Evolutionary conservation across 1,139 yeast genomes (phyloP).

Genomic region (Geotrichum phurueaensis): DNA sequence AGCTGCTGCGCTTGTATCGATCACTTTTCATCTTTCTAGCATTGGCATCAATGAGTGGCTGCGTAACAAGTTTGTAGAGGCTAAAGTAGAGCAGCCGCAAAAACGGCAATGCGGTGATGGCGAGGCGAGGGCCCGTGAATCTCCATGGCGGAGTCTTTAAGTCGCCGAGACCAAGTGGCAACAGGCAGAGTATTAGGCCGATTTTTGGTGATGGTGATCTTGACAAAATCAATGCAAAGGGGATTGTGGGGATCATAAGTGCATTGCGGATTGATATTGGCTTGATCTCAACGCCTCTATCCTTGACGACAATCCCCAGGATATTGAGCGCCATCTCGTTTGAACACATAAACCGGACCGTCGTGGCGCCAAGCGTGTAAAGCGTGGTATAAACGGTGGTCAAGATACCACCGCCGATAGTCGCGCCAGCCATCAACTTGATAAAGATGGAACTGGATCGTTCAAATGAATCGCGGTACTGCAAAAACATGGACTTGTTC

Average conservation of each 20-base stretch:
- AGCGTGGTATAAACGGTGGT: conserved; percentile 28
- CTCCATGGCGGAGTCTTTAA: conserved; percentile 24
- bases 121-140: conserved; percentile 25
- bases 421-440: conserved; percentile 27
- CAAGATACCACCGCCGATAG: conserved; percentile 29
- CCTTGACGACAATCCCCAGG: conserved; percentile 25
- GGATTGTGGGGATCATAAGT: conserved; percentile 27
- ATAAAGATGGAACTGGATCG: conserved; percentile 22
- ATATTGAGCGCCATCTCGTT: conserved; percentile 30
- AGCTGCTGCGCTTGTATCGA: background rate
- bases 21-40: conserved; percentile 24
- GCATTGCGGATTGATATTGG: conserved; percentile 25
- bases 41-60: conserved; percentile 26
- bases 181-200: conserved; percentile 19
- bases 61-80: conserved; percentile 25
- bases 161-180: conserved; percentile 26
- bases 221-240: conserved; percentile 25
- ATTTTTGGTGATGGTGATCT: conserved; percentile 21
- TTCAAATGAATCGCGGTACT: conserved; percentile 28
- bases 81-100: conserved; percentile 25
- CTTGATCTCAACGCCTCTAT: conserved; percentile 21
- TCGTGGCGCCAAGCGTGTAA: conserved; percentile 34
- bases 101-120: conserved; percentile 25
- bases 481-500: conserved; percentile 27
- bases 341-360: conserved; percentile 35